Conservation (phyloP, 176 grass and related monocot species). For the Poa pratensis region DNA sequence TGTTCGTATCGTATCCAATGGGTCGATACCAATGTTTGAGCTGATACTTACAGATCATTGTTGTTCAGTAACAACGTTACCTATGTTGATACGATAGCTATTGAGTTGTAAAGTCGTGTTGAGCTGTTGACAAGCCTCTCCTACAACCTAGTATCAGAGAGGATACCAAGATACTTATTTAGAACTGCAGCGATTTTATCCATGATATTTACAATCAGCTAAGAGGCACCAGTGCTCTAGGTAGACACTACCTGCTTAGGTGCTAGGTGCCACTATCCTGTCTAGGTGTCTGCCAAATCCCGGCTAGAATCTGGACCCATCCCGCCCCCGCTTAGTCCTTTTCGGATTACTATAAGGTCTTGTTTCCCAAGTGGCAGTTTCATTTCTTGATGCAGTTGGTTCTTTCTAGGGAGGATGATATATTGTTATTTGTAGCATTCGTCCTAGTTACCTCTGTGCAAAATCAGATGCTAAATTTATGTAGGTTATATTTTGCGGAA, state of each 20-base stretch:
- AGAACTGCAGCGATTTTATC: background rate
- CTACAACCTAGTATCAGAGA: background rate
- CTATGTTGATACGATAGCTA: background rate
- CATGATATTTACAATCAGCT: background rate
- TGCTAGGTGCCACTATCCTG: background rate
- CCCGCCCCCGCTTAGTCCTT: background rate
- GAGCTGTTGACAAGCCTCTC: background rate
- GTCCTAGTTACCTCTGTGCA: background rate
- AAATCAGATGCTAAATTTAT: slow-evolving; percentile 32
- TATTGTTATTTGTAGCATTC: slow-evolving; percentile 27
- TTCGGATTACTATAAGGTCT: background rate
- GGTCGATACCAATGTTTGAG: background rate
- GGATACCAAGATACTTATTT: background rate
- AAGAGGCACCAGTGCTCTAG: background rate
- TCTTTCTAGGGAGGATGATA: background rate
- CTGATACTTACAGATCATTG: background rate
- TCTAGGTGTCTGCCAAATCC: background rate
- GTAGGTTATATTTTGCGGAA: slow-evolving; percentile 30
- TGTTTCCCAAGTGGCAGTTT: background rate
- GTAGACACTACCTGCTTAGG: background rate
- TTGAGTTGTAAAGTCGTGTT: background rate
- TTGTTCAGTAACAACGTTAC: background rate
- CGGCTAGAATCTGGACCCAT: background rate
- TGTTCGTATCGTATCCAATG: no score
- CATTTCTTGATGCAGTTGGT: background rate